phyloP scores from a whole-genome alignment of 768 basidiomycete species.

The Phlebiopsis gigantea region DNA sequence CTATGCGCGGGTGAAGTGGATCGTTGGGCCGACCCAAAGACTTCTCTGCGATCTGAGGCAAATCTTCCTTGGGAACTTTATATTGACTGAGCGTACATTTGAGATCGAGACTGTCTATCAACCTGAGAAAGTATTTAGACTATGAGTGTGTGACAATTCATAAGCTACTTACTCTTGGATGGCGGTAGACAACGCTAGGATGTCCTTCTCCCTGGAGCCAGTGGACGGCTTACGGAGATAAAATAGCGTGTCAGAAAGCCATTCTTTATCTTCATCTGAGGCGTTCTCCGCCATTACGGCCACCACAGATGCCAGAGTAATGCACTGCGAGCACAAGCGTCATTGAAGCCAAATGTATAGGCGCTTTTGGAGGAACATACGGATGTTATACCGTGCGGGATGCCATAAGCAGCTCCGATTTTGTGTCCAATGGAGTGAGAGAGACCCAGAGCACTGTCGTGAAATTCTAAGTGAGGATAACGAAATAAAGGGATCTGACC shows the following conservation, averaged over 20 bases:
- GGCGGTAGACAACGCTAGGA: slow-evolving; percentile 43
- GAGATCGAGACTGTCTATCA: slow-evolving; percentile 56
- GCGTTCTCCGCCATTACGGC: slow-evolving; percentile 51
- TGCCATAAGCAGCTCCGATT: slow-evolving; percentile 65
- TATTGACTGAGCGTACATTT: slow-evolving; percentile 54
- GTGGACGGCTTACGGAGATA: slow-evolving; percentile 57
- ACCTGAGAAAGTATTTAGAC: slow-evolving; percentile 30
- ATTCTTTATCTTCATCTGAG: slow-evolving; percentile 57
- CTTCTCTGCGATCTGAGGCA: slow-evolving; percentile 50
- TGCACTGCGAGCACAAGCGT: slow-evolving; percentile 42
- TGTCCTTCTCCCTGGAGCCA: slow-evolving; percentile 60
- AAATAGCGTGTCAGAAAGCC: slow-evolving; percentile 50
- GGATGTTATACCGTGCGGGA: slow-evolving; percentile 84
- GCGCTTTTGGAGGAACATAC: slow-evolving; percentile 31
- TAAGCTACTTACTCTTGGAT: slow-evolving; percentile 45
- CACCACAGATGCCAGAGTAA: slow-evolving; percentile 65
- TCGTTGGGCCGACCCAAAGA: slow-evolving; percentile 8
- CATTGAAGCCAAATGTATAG: background rate
- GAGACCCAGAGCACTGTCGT: slow-evolving; percentile 55
- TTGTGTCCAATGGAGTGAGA: slow-evolving; percentile 74
- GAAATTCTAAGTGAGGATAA: background rate
- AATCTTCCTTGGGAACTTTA: slow-evolving; percentile 54
- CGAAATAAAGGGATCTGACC: background rate
- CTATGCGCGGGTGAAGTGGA: slow-evolving; percentile 1
- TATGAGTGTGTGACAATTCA: background rate